Evolutionary conservation across 2,329 filamentous ascomycete species (phyloP), one percentile per base, ranked within the genome.

Genomic region (Niveomyces coronatus): DNA sequence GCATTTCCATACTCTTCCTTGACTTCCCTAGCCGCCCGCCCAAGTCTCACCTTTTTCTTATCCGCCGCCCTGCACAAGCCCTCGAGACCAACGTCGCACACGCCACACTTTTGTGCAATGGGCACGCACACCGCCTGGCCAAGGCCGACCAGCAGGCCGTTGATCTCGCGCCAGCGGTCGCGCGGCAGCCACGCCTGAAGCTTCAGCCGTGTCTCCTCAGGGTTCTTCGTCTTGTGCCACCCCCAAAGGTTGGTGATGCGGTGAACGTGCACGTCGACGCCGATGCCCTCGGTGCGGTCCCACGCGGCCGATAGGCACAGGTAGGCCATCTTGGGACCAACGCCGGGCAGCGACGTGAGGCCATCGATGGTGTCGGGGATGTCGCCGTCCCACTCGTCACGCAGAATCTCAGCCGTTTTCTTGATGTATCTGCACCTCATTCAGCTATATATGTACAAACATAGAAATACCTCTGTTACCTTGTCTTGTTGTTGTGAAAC

Each of bases 281-380:
- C 88, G 46, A 95, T 94, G 7, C 88, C 88, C 52, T 76, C 68
- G 38, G 72, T 74, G 23, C 66, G 63, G 49, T 63, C 59, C 74
- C 74, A 77, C 71, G 52, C 85, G 1, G 82, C 82, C 32, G 79
- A 82, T 65, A 94, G 75, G 55, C 83, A 89, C 16, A 95, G 72
- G 57, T 91, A 88, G 10, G 82, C 87, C 88, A 95, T 95, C 63
- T 95, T 95, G 20, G 88, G 88, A 0, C 88, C 88, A 1, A 95
- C 88, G 5, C 88, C 88, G 0, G 87, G 87, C 0, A 94, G 70
- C 2, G 76, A 74, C 36, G 79, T 79, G 15, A 95, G 69, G 0
- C 82, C 86, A 45, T 79, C 71, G 36, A 89, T 76, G 0, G 81
- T 83, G 44, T 80, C 69, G 1, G 88, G 88, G 39, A 95, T 91